Percentiles rank a stretch among this genome's conserved stretches.
These are phyloP conservation scores for Coemansia sp. DNA, from an alignment of 192 early-diverging fungal genomes.

Conservation along the genomic window DNA sequence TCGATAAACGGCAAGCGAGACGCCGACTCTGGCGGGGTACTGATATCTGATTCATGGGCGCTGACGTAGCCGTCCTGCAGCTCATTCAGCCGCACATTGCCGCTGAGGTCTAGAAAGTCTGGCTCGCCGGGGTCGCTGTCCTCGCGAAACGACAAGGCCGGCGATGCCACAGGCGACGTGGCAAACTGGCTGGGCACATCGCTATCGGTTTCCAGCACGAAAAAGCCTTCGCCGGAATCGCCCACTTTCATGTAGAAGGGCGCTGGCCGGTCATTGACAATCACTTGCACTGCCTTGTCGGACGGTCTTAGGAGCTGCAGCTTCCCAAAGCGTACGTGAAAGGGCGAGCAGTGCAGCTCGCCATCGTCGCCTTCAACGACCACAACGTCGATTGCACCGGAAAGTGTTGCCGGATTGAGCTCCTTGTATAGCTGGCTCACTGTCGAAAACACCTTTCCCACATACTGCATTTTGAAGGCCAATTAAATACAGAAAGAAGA, in stretches of 20 bases:
- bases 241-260: constrained; percentile 95
- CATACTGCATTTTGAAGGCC: constrained; percentile 55
- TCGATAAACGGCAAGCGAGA: constrained; percentile 15
- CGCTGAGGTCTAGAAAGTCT: constrained; percentile 48
- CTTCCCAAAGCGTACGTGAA: constrained; percentile 98
- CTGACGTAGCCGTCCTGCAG: constrained; percentile 63
- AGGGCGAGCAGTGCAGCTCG: constrained; percentile 86
- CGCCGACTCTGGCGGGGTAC: neutral
- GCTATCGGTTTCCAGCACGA: constrained; percentile 90
- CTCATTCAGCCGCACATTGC: constrained; percentile 9
- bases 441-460: constrained; percentile 67
- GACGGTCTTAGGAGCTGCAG: constrained; percentile 84
- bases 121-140: constrained; percentile 14
- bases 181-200: constrained; percentile 88
- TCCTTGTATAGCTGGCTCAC: constrained; percentile 92
- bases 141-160: constrained; percentile 42
- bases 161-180: constrained; percentile 84
- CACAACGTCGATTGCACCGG: constrained; percentile 98
- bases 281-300: constrained; percentile 88
- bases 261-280: constrained; percentile 74
- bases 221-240: constrained; percentile 97
- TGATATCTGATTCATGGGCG: constrained; percentile 58
- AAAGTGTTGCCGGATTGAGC: constrained; percentile 94
- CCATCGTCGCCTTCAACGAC: constrained; percentile 85
- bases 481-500: neutral